Evolutionary conservation across 2,329 filamentous ascomycete genomes (phyloP).

Genomic region (Epichloe baconii): DNA sequence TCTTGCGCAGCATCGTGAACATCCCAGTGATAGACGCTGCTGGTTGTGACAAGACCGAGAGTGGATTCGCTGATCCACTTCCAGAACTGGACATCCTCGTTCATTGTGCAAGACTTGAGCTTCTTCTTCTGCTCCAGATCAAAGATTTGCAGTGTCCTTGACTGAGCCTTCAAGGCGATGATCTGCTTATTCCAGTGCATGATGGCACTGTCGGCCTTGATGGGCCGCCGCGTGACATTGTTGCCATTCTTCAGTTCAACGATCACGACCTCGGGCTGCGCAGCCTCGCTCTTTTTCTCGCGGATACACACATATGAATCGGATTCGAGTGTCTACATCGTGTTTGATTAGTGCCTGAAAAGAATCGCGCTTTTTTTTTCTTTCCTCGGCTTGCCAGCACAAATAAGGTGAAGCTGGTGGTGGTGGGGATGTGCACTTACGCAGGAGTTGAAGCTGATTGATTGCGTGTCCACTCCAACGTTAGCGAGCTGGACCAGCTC

Average conservation of each 20-base stretch:
- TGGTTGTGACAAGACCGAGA: conserved; percentile 82
- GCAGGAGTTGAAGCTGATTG: conserved; percentile 70
- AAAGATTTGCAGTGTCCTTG: conserved; percentile 92
- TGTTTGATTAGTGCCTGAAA: background rate
- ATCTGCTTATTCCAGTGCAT: conserved; percentile 98
- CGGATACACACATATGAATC: conserved; percentile 93
- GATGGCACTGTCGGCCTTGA: conserved; percentile 98
- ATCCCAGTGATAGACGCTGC: conserved; percentile 93
- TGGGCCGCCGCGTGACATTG: conserved; percentile 85
- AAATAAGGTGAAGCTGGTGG: background rate
- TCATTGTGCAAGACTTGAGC: conserved; percentile 93
- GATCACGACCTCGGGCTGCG: conserved; percentile 90
- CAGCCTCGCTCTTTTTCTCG: conserved; percentile 76
- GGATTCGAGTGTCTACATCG: conserved; percentile 79
- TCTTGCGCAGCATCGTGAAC: conserved; percentile 75
- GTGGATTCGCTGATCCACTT: conserved; percentile 93
- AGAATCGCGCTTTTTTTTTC: background rate
- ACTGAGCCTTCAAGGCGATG: conserved; percentile 91
- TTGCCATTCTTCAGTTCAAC: conserved; percentile 96
- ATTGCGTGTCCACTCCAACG: conserved; percentile 32
- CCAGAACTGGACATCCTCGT: conserved; percentile 97
- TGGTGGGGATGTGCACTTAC: conserved; percentile 25
- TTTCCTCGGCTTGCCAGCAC: background rate
- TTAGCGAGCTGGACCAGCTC: conserved; percentile 63
- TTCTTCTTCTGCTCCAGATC: conserved; percentile 87